Evolutionary conservation across 768 basidiomycete genomes (phyloP).

Genomic region (Russula virescens): DNA sequence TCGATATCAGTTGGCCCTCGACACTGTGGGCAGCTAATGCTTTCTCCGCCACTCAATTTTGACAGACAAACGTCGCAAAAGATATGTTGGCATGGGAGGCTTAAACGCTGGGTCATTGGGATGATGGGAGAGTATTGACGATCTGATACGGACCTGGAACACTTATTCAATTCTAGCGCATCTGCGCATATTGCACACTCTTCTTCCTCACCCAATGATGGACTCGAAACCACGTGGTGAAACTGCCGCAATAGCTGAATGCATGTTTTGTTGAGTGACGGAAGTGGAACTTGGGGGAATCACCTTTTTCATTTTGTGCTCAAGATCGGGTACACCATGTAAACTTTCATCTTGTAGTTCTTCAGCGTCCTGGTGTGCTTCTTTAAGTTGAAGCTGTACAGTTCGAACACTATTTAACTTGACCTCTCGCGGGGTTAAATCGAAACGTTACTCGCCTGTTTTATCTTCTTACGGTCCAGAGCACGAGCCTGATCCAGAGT

Average conservation of each 20-base stretch:
- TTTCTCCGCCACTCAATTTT: constrained; percentile 29
- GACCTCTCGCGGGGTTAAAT: constrained; percentile 8
- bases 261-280: not conserved
- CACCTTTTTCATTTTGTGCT: constrained; percentile 40
- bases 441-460: not conserved
- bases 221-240: constrained; percentile 35
- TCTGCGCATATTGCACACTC: constrained; percentile 39
- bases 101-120: constrained; percentile 22
- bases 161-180: constrained; percentile 31
- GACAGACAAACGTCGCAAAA: constrained; percentile 38
- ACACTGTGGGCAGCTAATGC: constrained; percentile 37
- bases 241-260: constrained; percentile 38
- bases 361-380: constrained; percentile 35
- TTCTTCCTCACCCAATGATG: constrained; percentile 35
- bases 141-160: constrained; percentile 31
- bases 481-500: constrained; percentile 18
- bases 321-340: constrained; percentile 32
- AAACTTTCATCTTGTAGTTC: constrained; percentile 33
- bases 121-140: not conserved
- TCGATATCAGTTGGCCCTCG: constrained; percentile 30
- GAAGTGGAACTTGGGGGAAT: not conserved
- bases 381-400: constrained; percentile 30
- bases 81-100: constrained; percentile 41
- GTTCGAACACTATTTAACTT: not conserved
- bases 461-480: constrained; percentile 7